A percentile compares a stretch with the other conserved stretches of the same genome.
Evolutionary conservation across 2,329 filamentous ascomycete genomes (phyloP).

Genomic region (Trichoderma aggressivum): DNA sequence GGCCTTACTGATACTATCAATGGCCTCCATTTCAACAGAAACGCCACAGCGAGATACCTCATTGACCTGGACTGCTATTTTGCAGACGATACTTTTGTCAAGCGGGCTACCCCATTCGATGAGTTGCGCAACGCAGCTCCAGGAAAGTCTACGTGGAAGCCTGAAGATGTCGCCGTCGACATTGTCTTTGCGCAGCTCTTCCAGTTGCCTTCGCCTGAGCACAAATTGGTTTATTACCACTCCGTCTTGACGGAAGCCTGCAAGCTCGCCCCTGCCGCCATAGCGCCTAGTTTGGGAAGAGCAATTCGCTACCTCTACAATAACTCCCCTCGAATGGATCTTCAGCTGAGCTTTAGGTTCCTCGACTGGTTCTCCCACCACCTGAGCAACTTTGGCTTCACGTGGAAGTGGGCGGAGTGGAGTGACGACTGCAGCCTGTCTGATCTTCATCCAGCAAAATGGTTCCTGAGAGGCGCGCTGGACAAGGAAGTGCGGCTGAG

Average conservation of each 20-base stretch:
- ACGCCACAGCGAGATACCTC: slow-evolving; percentile 78
- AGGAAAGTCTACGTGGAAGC: slow-evolving; percentile 82
- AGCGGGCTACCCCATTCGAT: slow-evolving; percentile 89
- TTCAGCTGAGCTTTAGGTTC: slow-evolving; percentile 83
- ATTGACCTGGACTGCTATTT: slow-evolving; percentile 97
- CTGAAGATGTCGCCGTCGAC: slow-evolving; percentile 95
- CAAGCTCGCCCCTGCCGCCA: slow-evolving; percentile 93
- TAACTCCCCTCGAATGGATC: slow-evolving; percentile 75
- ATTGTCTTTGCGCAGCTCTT: slow-evolving; percentile 95
- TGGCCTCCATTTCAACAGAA: slow-evolving; percentile 87
- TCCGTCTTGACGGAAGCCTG: slow-evolving; percentile 91
- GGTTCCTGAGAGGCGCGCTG: slow-evolving; percentile 84
- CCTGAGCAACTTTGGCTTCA: slow-evolving; percentile 97
- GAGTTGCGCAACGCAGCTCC: slow-evolving; percentile 68
- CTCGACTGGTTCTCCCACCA: slow-evolving; percentile 98
- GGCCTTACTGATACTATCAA: slow-evolving; percentile 90
- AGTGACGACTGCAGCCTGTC: slow-evolving; percentile 77
- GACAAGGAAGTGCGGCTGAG: slow-evolving; percentile 97
- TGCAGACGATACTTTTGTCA: slow-evolving; percentile 82
- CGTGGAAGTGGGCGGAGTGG: slow-evolving; percentile 99
- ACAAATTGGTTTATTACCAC: slow-evolving; percentile 96
- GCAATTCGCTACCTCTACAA: slow-evolving; percentile 91
- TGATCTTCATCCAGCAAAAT: slow-evolving; percentile 79
- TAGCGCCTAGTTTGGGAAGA: slow-evolving; percentile 87
- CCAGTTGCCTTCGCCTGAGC: slow-evolving; percentile 79